These are phyloP conservation scores for Thyridium curvatum DNA, from an alignment of 2,329 filamentous ascomycete species.

Conservation along the genomic window DNA sequence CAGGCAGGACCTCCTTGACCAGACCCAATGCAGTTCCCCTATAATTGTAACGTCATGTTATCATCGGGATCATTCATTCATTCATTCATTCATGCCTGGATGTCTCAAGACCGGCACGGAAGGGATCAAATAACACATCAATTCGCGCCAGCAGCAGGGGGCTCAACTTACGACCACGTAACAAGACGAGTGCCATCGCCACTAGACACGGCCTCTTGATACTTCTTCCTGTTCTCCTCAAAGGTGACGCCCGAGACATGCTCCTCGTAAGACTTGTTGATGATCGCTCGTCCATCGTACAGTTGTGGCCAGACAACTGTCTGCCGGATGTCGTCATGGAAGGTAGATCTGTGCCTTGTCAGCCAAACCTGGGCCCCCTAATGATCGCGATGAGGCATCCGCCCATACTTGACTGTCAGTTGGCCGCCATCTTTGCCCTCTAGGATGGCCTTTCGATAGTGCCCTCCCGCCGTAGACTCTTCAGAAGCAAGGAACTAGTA, in stretches of 20 bases:
- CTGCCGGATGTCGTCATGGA: slow-evolving; percentile 34
- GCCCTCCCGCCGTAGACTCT: slow-evolving; percentile 35
- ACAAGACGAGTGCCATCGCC: slow-evolving; percentile 29
- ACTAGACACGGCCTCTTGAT: slow-evolving; percentile 25
- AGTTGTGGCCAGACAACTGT: slow-evolving; percentile 30
- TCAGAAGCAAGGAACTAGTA: slow-evolving; percentile 33
- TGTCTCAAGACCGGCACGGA: too few species aligned
- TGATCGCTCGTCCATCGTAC: slow-evolving; percentile 38
- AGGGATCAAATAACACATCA: too few species aligned
- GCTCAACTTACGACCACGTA: slow-evolving; percentile 18
- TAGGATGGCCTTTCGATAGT: slow-evolving; percentile 32
- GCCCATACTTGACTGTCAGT: slow-evolving; percentile 36
- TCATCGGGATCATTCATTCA: too few species aligned
- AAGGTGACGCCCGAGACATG: slow-evolving; percentile 30
- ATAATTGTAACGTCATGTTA: slow-evolving; percentile 2
- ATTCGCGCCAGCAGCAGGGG: too few species aligned
- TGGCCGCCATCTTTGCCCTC: slow-evolving; percentile 34
- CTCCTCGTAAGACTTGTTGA: slow-evolving; percentile 29
- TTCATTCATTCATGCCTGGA: too few species aligned
- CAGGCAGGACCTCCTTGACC: slow-evolving; percentile 31
- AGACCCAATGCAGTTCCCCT: slow-evolving; percentile 38
- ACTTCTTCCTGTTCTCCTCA: slow-evolving; percentile 31
- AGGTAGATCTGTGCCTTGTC: slow-evolving; percentile 19
- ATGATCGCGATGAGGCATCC: too few species aligned
- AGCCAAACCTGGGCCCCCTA: too few species aligned